Conservation (phyloP, 2,329 filamentous ascomycete genomes). For the Fusarium sp. region DNA sequence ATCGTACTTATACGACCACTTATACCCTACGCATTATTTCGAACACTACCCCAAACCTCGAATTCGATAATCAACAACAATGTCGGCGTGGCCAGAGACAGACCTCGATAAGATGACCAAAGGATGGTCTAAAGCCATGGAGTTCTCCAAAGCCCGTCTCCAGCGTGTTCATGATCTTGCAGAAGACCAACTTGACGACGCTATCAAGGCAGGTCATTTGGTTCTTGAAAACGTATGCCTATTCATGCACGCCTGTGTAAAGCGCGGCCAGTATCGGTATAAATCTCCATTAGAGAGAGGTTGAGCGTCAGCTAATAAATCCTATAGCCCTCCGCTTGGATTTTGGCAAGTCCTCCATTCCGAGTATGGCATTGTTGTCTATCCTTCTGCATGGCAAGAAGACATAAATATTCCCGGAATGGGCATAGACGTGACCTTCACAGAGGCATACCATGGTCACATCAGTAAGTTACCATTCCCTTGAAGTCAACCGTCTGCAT, state of each 20-base stretch:
- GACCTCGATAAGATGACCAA: slow-evolving; percentile 52
- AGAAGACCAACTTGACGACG: slow-evolving; percentile 49
- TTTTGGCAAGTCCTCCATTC: slow-evolving; percentile 54
- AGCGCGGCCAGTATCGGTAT: slow-evolving; percentile 52
- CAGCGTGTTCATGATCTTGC: slow-evolving; percentile 48
- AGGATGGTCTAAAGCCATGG: slow-evolving; percentile 53
- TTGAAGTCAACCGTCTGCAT: background rate
- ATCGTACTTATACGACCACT: background rate
- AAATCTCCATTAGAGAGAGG: background rate
- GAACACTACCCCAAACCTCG: background rate
- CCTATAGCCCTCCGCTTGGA: slow-evolving; percentile 49
- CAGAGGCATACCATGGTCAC: slow-evolving; percentile 52
- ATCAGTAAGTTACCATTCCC: slow-evolving; percentile 45
- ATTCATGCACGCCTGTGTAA: slow-evolving; percentile 55
- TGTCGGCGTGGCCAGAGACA: slow-evolving; percentile 43
- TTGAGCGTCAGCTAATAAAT: background rate
- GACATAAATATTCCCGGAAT: slow-evolving; percentile 49
- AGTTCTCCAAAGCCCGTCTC: slow-evolving; percentile 51
- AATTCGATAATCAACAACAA: slow-evolving; percentile 14
- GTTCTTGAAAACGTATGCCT: slow-evolving; percentile 54
- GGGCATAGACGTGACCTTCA: slow-evolving; percentile 51
- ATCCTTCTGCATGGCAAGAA: slow-evolving; percentile 54
- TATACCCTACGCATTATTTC: background rate
- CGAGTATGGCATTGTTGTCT: slow-evolving; percentile 56
- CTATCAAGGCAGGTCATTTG: slow-evolving; percentile 48